Conservation (phyloP, 768 basidiomycete genomes). For the Pilatotrama ljubarskyi region DNA sequence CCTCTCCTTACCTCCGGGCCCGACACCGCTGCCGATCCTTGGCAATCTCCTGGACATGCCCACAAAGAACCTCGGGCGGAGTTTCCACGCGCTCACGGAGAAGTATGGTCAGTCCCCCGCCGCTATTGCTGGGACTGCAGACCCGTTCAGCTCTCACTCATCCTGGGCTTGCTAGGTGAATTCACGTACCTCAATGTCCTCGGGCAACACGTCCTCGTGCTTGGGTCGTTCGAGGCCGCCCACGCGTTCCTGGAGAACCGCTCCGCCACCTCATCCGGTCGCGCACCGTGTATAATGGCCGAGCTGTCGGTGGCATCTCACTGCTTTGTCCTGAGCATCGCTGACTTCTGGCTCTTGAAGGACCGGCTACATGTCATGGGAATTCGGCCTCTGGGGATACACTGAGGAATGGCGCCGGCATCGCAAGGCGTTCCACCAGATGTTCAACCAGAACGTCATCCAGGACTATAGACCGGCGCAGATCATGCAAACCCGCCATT, state of each 20-base stretch:
- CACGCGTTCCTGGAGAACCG: constrained; percentile 25
- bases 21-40: constrained; percentile 24
- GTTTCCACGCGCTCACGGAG: not conserved
- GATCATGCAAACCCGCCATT: not conserved
- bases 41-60: constrained; percentile 30
- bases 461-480: constrained; percentile 7
- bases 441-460: constrained; percentile 7
- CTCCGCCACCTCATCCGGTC: constrained; percentile 25
- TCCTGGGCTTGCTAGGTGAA: constrained; percentile 18
- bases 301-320: constrained; percentile 20
- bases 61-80: constrained; percentile 14
- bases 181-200: constrained; percentile 21
- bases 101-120: constrained; percentile 6
- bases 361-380: not conserved
- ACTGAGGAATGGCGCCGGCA: constrained; percentile 14
- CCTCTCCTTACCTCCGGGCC: constrained; percentile 26
- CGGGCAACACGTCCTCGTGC: constrained; percentile 22
- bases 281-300: constrained; percentile 21
- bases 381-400: constrained; percentile 3
- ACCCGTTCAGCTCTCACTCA: not conserved
- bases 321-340: too few species aligned
- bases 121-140: not conserved
- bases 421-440: constrained; percentile 16
- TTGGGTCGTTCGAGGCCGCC: constrained; percentile 23
- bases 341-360: not conserved